A percentile compares a stretch with the other conserved stretches of the same genome.
phyloP scores from a whole-genome alignment of 192 early-diverging fungal species.

The Kickxella alabastrina region DNA sequence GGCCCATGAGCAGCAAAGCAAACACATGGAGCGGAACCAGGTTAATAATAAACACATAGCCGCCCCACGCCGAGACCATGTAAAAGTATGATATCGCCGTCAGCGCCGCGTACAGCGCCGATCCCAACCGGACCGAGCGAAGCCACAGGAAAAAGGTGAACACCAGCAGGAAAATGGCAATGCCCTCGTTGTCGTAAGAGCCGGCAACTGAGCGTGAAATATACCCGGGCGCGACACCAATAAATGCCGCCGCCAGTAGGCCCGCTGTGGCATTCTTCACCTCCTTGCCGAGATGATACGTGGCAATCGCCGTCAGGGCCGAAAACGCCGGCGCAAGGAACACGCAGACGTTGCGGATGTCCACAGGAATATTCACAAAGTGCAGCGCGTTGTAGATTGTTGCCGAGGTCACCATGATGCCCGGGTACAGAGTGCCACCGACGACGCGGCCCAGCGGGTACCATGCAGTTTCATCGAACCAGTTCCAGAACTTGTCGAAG shows the following conservation, averaged over 20 bases:
- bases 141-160: slow-evolving; percentile 99
- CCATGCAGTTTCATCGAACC: slow-evolving; percentile 99
- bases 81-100: slow-evolving; percentile 97
- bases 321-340: slow-evolving; percentile 97
- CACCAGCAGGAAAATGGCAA: slow-evolving; percentile 98
- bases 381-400: slow-evolving; percentile 93
- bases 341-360: slow-evolving; percentile 98
- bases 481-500: slow-evolving; percentile 99
- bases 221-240: slow-evolving; percentile 98
- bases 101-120: slow-evolving; percentile 79
- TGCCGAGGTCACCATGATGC: slow-evolving; percentile 98
- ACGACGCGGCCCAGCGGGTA: slow-evolving; percentile 98
- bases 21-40: slow-evolving; percentile 96
- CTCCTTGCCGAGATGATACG: slow-evolving; percentile 90
- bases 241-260: slow-evolving; percentile 94
- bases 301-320: slow-evolving; percentile 90
- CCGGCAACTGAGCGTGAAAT: slow-evolving; percentile 99
- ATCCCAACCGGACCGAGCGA: slow-evolving; percentile 91
- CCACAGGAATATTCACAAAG: slow-evolving; percentile 89
- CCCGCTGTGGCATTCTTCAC: slow-evolving; percentile 90
- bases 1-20: slow-evolving; percentile 91
- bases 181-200: slow-evolving; percentile 99
- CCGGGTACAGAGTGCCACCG: slow-evolving; percentile 99
- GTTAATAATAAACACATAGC: slow-evolving; percentile 99
- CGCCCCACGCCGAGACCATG: slow-evolving; percentile 99